Conservation (phyloP, 1,139 yeast species). For the Yamadazyma dushanensis region DNA sequence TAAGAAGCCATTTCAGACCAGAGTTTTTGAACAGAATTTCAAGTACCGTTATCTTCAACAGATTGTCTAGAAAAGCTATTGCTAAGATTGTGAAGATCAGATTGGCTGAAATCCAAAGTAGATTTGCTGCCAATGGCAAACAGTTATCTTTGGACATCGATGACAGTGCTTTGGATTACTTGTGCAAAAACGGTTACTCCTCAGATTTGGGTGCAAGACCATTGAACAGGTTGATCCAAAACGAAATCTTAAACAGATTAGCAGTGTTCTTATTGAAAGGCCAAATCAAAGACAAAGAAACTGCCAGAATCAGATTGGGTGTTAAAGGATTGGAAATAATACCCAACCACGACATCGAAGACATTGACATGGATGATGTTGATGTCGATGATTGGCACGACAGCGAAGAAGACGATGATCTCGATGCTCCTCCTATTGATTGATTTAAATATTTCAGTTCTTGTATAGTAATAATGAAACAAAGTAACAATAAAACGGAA, state of each 20-base stretch:
- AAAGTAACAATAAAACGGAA: background rate
- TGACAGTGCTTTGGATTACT: conserved; percentile 74
- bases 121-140: conserved; percentile 85
- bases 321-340: conserved; percentile 70
- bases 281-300: conserved; percentile 84
- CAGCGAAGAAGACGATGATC: conserved; percentile 50
- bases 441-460: conserved; percentile 3
- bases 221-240: conserved; percentile 88
- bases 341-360: conserved; percentile 80
- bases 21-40: conserved; percentile 96
- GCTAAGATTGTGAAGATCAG: conserved; percentile 88
- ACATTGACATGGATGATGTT: conserved; percentile 54
- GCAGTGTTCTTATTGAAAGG: conserved; percentile 89
- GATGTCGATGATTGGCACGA: conserved; percentile 60
- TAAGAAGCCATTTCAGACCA: conserved; percentile 92
- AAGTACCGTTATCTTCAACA: conserved; percentile 87
- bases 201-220: conserved; percentile 97
- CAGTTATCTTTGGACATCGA: conserved; percentile 67
- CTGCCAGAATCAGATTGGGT: conserved; percentile 63
- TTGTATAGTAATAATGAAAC: conserved; percentile 12
- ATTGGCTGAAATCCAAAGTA: conserved; percentile 75
- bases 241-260: conserved; percentile 78
- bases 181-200: conserved; percentile 84
- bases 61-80: conserved; percentile 87
- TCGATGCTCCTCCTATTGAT: conserved; percentile 20